Conservation (phyloP, 768 basidiomycete genomes). For the Tulasnella sp. region DNA sequence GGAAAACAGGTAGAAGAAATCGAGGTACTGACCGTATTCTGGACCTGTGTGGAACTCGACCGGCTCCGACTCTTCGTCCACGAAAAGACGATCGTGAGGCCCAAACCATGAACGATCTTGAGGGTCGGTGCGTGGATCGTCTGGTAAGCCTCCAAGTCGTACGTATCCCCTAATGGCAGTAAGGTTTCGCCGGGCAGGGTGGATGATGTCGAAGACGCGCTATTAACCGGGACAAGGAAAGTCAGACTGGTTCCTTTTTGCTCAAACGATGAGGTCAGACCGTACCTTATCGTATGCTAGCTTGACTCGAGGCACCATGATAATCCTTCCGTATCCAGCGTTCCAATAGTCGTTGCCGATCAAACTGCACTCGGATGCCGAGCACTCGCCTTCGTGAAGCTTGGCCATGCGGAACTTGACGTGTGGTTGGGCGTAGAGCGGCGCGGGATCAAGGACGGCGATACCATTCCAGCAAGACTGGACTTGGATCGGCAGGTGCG, state of each 20-base stretch:
- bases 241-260: not conserved
- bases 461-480: conserved; percentile 99
- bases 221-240: not conserved
- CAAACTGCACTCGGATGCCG: conserved; percentile 90
- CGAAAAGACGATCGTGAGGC: conserved; percentile 92
- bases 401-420: conserved; percentile 95
- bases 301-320: conserved; percentile 97
- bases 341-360: conserved; percentile 99
- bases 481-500: conserved; percentile 90
- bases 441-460: conserved; percentile 90
- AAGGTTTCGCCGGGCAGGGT: conserved; percentile 66
- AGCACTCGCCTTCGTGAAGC: conserved; percentile 84
- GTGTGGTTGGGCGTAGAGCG: conserved; percentile 87
- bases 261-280: not conserved
- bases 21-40: conserved; percentile 64
- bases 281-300: conserved; percentile 84
- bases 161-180: conserved; percentile 94
- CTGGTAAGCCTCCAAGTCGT: conserved; percentile 92
- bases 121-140: conserved; percentile 93
- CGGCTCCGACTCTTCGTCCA: conserved; percentile 75
- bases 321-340: conserved; percentile 89
- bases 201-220: conserved; percentile 16
- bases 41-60: conserved; percentile 79
- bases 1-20: not conserved
- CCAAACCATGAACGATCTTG: conserved; percentile 99